phyloP scores from a whole-genome alignment of 2,329 filamentous ascomycete genomes.

The Claviceps maximensis region DNA sequence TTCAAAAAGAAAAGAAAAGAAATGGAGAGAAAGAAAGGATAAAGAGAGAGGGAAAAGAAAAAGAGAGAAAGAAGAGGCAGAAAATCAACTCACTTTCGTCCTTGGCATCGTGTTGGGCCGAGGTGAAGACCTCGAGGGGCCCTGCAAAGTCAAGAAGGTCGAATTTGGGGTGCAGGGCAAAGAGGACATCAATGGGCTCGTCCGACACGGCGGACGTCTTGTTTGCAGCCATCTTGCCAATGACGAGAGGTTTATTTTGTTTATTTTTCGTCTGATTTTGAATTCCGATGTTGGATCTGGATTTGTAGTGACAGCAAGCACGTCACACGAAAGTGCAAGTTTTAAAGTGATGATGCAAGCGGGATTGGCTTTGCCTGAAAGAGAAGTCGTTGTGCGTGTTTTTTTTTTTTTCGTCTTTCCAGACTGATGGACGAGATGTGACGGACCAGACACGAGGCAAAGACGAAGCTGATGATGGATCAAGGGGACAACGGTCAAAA shows the following conservation, averaged over 20 bases:
- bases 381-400: too few relatives aligned
- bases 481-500: neutral
- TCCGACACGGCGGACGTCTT: slow-evolving; percentile 47
- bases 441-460: neutral
- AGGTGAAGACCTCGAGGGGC: slow-evolving; percentile 37
- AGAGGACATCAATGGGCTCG: slow-evolving; percentile 43
- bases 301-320: neutral
- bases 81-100: slow-evolving; percentile 28
- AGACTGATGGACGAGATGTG: neutral
- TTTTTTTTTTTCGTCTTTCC: too few relatives aligned
- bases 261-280: slow-evolving; percentile 5
- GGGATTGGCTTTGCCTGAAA: neutral
- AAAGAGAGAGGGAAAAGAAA: neutral
- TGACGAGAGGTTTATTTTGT: slow-evolving; percentile 7
- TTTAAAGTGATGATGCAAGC: neutral
- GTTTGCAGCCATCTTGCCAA: slow-evolving; percentile 39
- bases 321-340: neutral
- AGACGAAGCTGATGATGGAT: neutral
- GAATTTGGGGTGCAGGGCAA: slow-evolving; percentile 47
- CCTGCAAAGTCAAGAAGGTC: slow-evolving; percentile 46
- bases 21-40: too few relatives aligned
- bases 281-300: neutral
- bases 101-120: slow-evolving; percentile 38
- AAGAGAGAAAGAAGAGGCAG: too few relatives aligned
- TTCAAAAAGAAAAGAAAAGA: neutral